These are phyloP conservation scores for Diaporthe eres DNA, from an alignment of 2,329 filamentous ascomycete genomes.

Conservation along the genomic window DNA sequence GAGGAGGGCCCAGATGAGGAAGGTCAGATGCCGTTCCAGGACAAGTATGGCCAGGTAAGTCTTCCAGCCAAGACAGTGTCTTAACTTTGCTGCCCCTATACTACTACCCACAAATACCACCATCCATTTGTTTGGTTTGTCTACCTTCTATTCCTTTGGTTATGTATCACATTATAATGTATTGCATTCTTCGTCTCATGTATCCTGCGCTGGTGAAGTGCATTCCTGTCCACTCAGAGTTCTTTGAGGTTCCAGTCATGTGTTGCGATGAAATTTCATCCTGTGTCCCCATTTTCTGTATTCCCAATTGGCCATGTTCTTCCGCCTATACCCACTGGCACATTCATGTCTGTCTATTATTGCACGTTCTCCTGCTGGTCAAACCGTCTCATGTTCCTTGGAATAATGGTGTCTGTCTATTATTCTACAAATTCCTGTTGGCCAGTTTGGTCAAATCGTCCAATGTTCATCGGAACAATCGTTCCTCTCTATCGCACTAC, in stretches of 20 bases:
- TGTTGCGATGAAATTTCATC: background rate
- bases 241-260: background rate
- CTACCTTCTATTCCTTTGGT: too few relatives aligned
- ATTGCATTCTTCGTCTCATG: conserved; percentile 10
- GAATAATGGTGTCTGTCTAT: background rate
- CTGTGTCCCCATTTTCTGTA: background rate
- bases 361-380: background rate
- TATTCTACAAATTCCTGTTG: background rate
- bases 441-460: background rate
- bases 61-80: background rate
- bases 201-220: background rate
- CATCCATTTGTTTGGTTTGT: background rate
- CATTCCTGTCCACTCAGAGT: background rate
- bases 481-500: background rate
- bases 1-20: background rate
- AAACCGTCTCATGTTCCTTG: background rate
- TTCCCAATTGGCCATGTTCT: background rate
- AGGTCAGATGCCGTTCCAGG: conserved; percentile 2
- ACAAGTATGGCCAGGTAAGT: conserved; percentile 24
- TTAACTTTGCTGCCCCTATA: background rate
- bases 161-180: background rate
- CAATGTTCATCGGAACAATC: background rate
- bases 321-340: background rate
- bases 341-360: background rate
- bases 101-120: background rate